phyloP scores from a whole-genome alignment of 2,329 filamentous ascomycete species.

The Claviceps spartinae region DNA sequence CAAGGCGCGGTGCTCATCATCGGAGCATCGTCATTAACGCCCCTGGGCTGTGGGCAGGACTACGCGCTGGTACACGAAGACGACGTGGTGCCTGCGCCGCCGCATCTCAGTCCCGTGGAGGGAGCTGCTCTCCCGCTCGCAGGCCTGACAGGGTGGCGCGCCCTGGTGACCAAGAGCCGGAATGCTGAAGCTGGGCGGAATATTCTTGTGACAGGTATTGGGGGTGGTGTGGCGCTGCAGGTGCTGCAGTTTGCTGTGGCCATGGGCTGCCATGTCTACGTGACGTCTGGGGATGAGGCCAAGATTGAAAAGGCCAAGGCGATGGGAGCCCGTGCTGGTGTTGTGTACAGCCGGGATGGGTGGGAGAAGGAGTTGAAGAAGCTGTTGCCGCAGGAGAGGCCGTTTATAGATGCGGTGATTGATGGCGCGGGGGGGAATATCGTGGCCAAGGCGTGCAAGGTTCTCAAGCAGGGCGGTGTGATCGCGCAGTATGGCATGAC shows the following conservation, averaged over 20 bases:
- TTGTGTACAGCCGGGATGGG: conserved; percentile 60
- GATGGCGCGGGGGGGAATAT: conserved; percentile 86
- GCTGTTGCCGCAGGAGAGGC: conserved; percentile 49
- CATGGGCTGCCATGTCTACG: conserved; percentile 63
- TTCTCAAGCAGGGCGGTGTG: conserved; percentile 74
- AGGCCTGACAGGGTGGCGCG: conserved; percentile 79
- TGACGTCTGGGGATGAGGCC: conserved; percentile 59
- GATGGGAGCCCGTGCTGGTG: conserved; percentile 70
- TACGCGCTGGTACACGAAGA: conserved; percentile 52
- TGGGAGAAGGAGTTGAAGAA: conserved; percentile 68
- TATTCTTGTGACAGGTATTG: conserved; percentile 79
- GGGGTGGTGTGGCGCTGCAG: conserved; percentile 79
- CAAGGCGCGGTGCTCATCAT: conserved; percentile 43
- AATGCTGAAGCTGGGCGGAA: conserved; percentile 53
- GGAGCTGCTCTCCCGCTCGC: conserved; percentile 76
- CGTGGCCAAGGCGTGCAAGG: conserved; percentile 48
- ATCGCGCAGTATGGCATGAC: conserved; percentile 90
- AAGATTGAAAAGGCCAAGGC: conserved; percentile 61
- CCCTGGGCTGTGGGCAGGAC: conserved; percentile 60
- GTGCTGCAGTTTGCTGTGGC: conserved; percentile 67
- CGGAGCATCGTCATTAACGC: conserved; percentile 50
- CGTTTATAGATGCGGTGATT: conserved; percentile 68
- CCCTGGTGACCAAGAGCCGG: conserved; percentile 59
- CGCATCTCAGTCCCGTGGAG: conserved; percentile 57
- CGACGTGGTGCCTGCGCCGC: conserved; percentile 61